Base-by-base conservation (phyloP, 1,284 basidiomycete genomes). In the Irpex sp. region DNA sequence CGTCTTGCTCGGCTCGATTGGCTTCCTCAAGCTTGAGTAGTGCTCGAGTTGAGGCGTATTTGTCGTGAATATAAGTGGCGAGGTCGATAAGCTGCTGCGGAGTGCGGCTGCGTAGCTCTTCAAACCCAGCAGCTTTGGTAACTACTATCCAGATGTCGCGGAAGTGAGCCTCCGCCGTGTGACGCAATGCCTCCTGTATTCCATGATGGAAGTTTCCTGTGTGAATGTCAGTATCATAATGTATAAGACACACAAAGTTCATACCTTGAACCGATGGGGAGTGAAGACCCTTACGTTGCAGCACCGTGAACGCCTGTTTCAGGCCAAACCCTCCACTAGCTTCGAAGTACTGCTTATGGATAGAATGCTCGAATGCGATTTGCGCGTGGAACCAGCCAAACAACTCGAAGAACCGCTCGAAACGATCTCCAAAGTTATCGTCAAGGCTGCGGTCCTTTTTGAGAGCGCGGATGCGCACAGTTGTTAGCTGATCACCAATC, bases 151-250 rank as follows among this genome's bases (percentile, higher is more conserved):
- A 77, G 51, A 68, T 60, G 11, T 65, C 70, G 1, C 65, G 69
- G 9, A 77, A 60, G 54, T 74, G 73, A 2, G 76, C 77, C 54
- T 74, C 73, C 1, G 67, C 67, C 33, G 76, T 62, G 46, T 74
- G 68, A 39, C 68, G 63, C 1, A 77, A 31, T 5, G 69, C 68
- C 60, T 78, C 74, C 8, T 73, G 64, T 1, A 77, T 64, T 58
- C 72, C 59, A 56, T 76, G 70, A 61, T 72, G 65, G 60, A 76
- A 77, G 8, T 71, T 70, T 0, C n/a, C n/a, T n/a, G n/a, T n/a
- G n/a, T n/a, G n/a, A n/a, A n/a, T n/a, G n/a, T n/a, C n/a, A n/a
- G n/a, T n/a, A n/a, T n/a, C n/a, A n/a, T n/a, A n/a, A n/a, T n/a
- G n/a, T n/a, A n/a, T n/a, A n/a, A n/a, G n/a, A n/a, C n/a, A n/a